These are phyloP conservation scores for Colletotrichum orbiculare DNA, from an alignment of 2,329 filamentous ascomycete species.

Conservation along the genomic window DNA sequence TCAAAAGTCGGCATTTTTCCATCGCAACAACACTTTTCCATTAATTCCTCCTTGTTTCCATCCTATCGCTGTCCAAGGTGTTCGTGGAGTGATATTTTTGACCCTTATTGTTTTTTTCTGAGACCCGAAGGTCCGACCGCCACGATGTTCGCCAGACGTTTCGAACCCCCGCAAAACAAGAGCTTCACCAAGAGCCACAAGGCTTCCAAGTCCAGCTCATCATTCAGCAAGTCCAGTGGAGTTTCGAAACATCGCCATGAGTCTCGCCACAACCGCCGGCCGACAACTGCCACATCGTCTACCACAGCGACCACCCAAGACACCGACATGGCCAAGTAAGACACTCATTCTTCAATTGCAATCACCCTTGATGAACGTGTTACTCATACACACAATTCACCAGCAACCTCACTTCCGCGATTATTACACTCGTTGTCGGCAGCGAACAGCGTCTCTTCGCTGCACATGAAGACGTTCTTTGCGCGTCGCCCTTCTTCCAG, in stretches of 20 bases:
- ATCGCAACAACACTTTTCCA: background rate
- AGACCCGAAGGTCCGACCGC: slow-evolving; percentile 4
- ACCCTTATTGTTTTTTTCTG: background rate
- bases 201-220: slow-evolving; percentile 61
- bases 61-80: background rate
- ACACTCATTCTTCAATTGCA: slow-evolving; percentile 17
- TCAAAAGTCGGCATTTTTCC: slow-evolving; percentile 9
- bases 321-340: slow-evolving; percentile 58
- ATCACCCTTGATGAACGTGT: background rate
- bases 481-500: slow-evolving; percentile 82
- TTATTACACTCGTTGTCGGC: slow-evolving; percentile 86
- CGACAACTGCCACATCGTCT: slow-evolving; percentile 57
- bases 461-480: slow-evolving; percentile 87
- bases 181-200: slow-evolving; percentile 67
- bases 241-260: slow-evolving; percentile 67
- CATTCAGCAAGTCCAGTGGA: slow-evolving; percentile 65
- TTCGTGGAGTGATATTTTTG: background rate
- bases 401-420: slow-evolving; percentile 71
- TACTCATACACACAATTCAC: slow-evolving; percentile 29
- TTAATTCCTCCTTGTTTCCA: background rate
- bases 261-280: slow-evolving; percentile 57
- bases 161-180: slow-evolving; percentile 56
- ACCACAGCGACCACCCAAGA: slow-evolving; percentile 47
- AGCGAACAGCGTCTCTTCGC: slow-evolving; percentile 88
- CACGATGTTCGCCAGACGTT: slow-evolving; percentile 62